These are phyloP conservation scores for Candida namnaoensis DNA, from an alignment of 805 yeast genomes.

Conservation along the genomic window DNA sequence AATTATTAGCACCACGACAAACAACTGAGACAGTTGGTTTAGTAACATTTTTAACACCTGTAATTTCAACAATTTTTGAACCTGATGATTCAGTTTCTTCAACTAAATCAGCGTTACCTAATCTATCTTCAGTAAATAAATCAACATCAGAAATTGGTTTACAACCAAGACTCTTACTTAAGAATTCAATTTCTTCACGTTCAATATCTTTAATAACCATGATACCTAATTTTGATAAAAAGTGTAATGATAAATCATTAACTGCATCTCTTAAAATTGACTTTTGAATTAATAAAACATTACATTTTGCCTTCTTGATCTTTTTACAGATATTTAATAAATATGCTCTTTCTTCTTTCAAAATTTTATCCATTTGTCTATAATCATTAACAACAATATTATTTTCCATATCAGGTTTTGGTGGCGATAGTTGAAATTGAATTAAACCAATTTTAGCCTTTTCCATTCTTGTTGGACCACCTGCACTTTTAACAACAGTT, in stretches of 20 bases:
- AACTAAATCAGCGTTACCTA: constrained; percentile 83
- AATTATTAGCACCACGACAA: constrained; percentile 95
- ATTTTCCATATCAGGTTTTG: constrained; percentile 96
- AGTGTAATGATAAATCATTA: constrained; percentile 89
- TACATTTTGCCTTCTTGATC: constrained; percentile 95
- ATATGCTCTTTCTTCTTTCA: constrained; percentile 97
- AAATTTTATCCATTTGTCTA: constrained; percentile 97
- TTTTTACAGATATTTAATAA: constrained; percentile 79
- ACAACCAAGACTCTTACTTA: constrained; percentile 95
- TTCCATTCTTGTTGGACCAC: constrained; percentile 80
- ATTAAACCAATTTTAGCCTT: constrained; percentile 90
- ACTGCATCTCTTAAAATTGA: constrained; percentile 94
- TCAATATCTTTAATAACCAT: constrained; percentile 93
- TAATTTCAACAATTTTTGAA: constrained; percentile 90
- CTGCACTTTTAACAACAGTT: constrained; percentile 69
- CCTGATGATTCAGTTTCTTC: constrained; percentile 96
- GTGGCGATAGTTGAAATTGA: constrained; percentile 85
- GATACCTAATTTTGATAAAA: constrained; percentile 85
- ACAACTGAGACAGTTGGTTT: constrained; percentile 45
- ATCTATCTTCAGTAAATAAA: constrained; percentile 73
- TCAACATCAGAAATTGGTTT: constrained; percentile 97
- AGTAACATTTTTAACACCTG: constrained; percentile 60
- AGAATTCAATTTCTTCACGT: constrained; percentile 93
- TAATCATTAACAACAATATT: constrained; percentile 96
- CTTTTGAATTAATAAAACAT: constrained; percentile 90